Base-by-base conservation (phyloP, 1,284 basidiomycete genomes). In the Pseudomicrostroma phylloplanum region DNA sequence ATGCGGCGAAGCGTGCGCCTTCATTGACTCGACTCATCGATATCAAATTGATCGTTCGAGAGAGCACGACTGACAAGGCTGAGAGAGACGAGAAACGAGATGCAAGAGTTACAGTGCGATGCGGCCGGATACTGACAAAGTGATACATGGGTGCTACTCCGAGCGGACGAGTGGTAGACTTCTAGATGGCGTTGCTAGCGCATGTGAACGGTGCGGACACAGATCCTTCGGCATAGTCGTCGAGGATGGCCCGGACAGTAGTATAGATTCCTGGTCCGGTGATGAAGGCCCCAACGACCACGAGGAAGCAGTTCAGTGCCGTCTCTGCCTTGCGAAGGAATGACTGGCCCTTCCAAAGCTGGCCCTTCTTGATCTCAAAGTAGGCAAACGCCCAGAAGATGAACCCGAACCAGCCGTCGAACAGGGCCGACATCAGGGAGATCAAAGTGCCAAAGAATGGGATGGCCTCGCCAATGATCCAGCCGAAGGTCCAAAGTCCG, bases 401-500 rank as follows among this genome's bases (percentile, higher is more conserved):
- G 77, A 75, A 80, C 2, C 80, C 80, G 56, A 79, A 76, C 61
- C 66, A 76, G 49, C 71, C 76, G 57, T 79, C 76, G 63, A 80
- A 80, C 1, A 80, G 67, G 12, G 75, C 76, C 2, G 68, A 76
- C 72, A 82, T 79, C 19, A 84, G 76, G 6, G 74, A 69, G 17
- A 84, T 71, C 65, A 83, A 76, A 61, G 81, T 80, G 25, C 77
- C 78, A 76, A 84, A 83, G 71, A 82, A 82, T 0, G 83, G 83
- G 19, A 82, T 74, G 0, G 75, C 80, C 69, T 83, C 82, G 41
- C 82, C 86, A 60, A 88, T 85, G 59, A 88, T 72, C 77, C 86
- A 88, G 0, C 83, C 85, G 36, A 85, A 63, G 13, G 83, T 70
- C 86, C 87, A 88, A 12, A 84, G 83, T 36, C 74, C 71, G 23